These are phyloP conservation scores for Geotrichum australiense DNA, from an alignment of 1,139 yeast species.

Conservation along the genomic window DNA sequence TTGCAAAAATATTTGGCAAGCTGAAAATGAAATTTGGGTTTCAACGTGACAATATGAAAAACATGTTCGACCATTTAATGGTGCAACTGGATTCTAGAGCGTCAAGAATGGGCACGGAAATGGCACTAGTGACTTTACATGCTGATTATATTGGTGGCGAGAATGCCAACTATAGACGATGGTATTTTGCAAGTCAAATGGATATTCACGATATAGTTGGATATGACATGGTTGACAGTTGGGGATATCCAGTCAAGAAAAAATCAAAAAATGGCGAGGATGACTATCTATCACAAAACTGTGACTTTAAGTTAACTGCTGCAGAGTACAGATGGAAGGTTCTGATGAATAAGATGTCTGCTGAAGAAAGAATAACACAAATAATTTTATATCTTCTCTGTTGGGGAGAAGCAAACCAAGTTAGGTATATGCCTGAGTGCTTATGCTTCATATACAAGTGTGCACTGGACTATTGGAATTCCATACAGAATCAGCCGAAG, in stretches of 20 bases:
- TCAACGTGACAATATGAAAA: constrained; percentile 69
- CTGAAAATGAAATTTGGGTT: constrained; percentile 62
- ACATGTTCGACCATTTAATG: constrained; percentile 72
- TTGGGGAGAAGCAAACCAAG: constrained; percentile 88
- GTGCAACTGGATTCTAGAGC: constrained; percentile 68
- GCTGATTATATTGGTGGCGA: constrained; percentile 74
- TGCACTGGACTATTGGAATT: constrained; percentile 59
- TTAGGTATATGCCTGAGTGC: constrained; percentile 81
- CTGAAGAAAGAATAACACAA: constrained; percentile 56
- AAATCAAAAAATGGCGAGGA: constrained; percentile 28
- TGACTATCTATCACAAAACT: constrained; percentile 18
- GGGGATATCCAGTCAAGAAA: constrained; percentile 18
- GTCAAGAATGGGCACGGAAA: constrained; percentile 65
- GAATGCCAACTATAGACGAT: constrained; percentile 56
- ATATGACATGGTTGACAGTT: constrained; percentile 34
- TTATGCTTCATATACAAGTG: constrained; percentile 74
- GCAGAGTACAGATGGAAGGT: constrained; percentile 47
- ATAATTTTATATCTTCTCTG: constrained; percentile 61
- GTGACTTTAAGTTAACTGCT: constrained; percentile 38
- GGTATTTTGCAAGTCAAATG: constrained; percentile 65
- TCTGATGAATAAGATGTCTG: constrained; percentile 49
- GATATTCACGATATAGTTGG: constrained; percentile 48
- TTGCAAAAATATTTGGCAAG: constrained; percentile 57
- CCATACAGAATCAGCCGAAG: constrained; percentile 22
- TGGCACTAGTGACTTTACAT: constrained; percentile 62